phyloP scores from a whole-genome alignment of 192 early-diverging fungal species.

The Coemansia sp. region DNA sequence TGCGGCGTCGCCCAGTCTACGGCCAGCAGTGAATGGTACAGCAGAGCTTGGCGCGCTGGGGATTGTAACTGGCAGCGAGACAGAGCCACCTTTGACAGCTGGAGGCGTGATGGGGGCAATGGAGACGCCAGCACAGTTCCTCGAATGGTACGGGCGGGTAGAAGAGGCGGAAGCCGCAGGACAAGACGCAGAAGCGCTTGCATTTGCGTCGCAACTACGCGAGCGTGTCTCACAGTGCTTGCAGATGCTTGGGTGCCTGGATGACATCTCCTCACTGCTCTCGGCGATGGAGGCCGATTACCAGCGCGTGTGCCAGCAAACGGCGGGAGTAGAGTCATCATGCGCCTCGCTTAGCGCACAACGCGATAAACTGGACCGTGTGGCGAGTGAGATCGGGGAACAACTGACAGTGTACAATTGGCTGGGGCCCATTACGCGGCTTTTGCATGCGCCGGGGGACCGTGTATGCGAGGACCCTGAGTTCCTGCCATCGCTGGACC shows the following conservation, averaged over 20 bases:
- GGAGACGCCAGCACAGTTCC: conserved; percentile 89
- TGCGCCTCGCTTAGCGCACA: conserved; percentile 80
- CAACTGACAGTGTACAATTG: conserved; percentile 81
- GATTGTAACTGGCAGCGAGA: neutral
- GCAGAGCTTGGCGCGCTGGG: conserved; percentile 3
- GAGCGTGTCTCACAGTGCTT: conserved; percentile 13
- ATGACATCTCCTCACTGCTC: conserved; percentile 61
- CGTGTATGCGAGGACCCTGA: conserved; percentile 72
- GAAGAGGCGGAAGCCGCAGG: conserved; percentile 76
- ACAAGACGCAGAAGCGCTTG: conserved; percentile 82
- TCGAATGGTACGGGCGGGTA: conserved; percentile 87
- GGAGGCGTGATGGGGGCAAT: conserved; percentile 59
- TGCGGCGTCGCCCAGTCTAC: neutral
- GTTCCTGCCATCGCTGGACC: conserved; percentile 83
- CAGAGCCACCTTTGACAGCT: neutral
- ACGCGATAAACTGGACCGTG: neutral
- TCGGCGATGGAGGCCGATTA: conserved; percentile 68
- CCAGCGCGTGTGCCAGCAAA: conserved; percentile 77
- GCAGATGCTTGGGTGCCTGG: conserved; percentile 62
- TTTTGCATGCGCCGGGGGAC: conserved; percentile 85
- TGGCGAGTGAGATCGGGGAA: conserved; percentile 62
- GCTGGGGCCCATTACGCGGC: conserved; percentile 75
- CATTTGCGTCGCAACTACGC: conserved; percentile 59
- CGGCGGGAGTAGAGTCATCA: conserved; percentile 72
- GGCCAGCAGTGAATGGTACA: neutral